Percentiles rank a stretch among this genome's conserved stretches.
These are phyloP conservation scores for Phyllosticta citrichinensis DNA, from an alignment of 2,329 filamentous ascomycete species.

Conservation along the genomic window DNA sequence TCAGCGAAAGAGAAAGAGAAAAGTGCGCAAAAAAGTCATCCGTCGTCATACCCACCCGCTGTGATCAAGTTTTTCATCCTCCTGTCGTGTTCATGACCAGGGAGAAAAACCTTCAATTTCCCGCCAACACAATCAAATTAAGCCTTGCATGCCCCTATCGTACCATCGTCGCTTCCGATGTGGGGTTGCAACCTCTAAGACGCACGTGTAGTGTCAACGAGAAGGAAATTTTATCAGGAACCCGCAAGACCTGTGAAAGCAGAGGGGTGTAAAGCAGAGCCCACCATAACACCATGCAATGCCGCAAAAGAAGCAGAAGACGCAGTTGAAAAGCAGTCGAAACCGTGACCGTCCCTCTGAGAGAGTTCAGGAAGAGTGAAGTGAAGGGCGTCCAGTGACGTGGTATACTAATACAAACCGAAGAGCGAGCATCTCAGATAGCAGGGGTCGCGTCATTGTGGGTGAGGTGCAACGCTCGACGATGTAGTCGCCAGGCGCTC, in stretches of 20 bases:
- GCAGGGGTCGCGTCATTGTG: neutral
- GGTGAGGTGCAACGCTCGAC: neutral
- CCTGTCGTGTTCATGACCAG: neutral
- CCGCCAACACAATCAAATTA: conserved; percentile 6
- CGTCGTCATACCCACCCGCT: conserved; percentile 3
- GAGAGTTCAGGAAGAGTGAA: neutral
- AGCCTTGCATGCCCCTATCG: conserved; percentile 1
- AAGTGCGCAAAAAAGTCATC: neutral
- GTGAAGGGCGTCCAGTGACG: neutral
- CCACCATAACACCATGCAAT: conserved; percentile 11
- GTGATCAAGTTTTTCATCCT: conserved; percentile 1
- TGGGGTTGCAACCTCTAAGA: conserved; percentile 7
- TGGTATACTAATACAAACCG: conserved; percentile 5
- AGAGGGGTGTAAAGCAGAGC: neutral
- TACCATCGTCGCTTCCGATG: neutral
- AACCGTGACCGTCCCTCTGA: neutral
- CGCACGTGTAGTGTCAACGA: conserved; percentile 5
- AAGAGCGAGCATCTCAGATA: neutral
- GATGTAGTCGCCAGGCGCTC: neutral
- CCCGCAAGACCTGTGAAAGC: conserved; percentile 4
- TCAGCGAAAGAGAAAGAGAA: neutral
- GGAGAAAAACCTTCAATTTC: neutral
- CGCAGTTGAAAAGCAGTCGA: conserved; percentile 6
- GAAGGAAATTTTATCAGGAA: conserved; percentile 9
- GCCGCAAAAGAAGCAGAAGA: conserved; percentile 10